phyloP scores from a whole-genome alignment of 805 yeast species.

The Hanseniaspora taiwanica region DNA sequence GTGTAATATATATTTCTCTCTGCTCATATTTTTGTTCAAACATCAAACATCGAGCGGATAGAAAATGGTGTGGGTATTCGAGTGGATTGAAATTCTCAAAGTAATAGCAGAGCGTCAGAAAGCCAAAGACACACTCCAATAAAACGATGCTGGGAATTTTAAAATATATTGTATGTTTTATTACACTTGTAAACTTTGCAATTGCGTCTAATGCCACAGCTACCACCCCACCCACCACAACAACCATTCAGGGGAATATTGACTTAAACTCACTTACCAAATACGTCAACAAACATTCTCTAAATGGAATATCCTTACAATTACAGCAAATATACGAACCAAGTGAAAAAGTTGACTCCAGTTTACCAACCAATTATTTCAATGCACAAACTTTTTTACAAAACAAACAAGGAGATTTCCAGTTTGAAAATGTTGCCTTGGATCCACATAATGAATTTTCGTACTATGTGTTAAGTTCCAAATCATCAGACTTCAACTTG shows the following conservation, averaged over 20 bases:
- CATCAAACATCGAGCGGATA: no score
- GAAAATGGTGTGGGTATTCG: no score
- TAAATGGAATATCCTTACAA: constrained; percentile 13
- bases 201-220: constrained; percentile 7
- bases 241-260: constrained; percentile 18
- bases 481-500: constrained; percentile 21
- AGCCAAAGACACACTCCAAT: no score
- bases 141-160: no score
- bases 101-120: no score
- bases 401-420: constrained; percentile 16
- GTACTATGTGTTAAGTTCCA: constrained; percentile 17
- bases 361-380: constrained; percentile 8
- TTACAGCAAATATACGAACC: constrained; percentile 17
- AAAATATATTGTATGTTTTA: not conserved
- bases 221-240: constrained; percentile 10
- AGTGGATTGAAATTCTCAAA: no score
- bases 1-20: not conserved
- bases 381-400: constrained; percentile 4
- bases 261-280: constrained; percentile 9
- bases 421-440: constrained; percentile 17
- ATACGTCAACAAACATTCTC: constrained; percentile 6
- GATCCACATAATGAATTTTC: constrained; percentile 16
- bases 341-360: constrained; percentile 2
- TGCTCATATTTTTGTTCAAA: not conserved
- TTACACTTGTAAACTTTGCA: not conserved